Evolutionary conservation across 768 basidiomycete genomes (phyloP), one percentile per base, ranked within the genome.

Genomic region (Podaxis mareebaensis): DNA sequence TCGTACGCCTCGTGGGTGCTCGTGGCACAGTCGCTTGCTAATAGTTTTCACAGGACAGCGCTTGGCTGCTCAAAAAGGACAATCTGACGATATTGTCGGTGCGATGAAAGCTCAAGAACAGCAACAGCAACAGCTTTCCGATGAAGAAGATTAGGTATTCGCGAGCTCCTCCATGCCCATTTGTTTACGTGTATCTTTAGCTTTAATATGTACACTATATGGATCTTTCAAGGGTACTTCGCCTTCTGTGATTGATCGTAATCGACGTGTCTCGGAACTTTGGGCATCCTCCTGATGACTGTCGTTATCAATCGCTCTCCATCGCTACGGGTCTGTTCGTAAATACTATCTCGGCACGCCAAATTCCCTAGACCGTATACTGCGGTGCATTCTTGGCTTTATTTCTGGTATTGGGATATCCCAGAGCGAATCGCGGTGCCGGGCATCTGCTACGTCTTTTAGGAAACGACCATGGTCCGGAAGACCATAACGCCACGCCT

Each of bases 31-130:
- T 46, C 33, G 17, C 11, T 44, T 58, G 11, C 20, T 67, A 15
- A 52, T 49, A 40, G n/a, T 24, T 44, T 53, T 40, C 61, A 24
- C 65, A 95, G 93, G 93, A 52, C 90, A 90, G 78, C 80, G 93
- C 56, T 81, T 95, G 53, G 86, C 91, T 28, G 83, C 87, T 42
- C 90, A 93, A 71, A 91, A 91, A 66, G 91, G 91, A 3, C 81
- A 89, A 52, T 85, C 88, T 2, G 90, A 92, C 67, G 93, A 94
- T 71, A 73, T 95, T 52, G 78, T 93, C 22, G 92, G 91, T 36
- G 91, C 92, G 36, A 92, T 95, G 88, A 89, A 84, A 42, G 92
- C 91, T 1, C 85, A 92, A 70, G 87, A 88, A 70, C 77, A 78
- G 42, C 83, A 83, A 62, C 81, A 83, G 30, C 86, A 84, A 56